Evolutionary conservation across 2,329 filamentous ascomycete genomes (phyloP), one percentile per base, ranked within the genome.

Genomic region (Malbranchea zuffiana): DNA sequence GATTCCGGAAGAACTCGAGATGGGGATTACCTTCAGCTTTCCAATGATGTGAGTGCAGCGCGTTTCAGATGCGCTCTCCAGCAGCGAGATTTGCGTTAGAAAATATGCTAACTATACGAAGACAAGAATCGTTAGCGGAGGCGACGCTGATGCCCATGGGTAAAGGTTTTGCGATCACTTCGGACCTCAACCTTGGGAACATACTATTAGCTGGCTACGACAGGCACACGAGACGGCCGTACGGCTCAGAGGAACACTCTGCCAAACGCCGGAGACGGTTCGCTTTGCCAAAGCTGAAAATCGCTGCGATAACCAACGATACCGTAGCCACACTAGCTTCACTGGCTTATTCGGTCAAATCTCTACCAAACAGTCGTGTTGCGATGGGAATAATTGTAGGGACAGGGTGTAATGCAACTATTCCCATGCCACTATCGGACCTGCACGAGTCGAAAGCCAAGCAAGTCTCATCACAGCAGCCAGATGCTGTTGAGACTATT

Each of bases 381-480:
- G 73, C 71, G 18, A 87, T 88, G 80, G 81, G 80, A 4, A 67
- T 88, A 13, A 87, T 90, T 44, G 79, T 85, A 23, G 83, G 82
- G 7, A 88, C 82, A 0, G 83, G 83, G 3, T 80, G 78, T 52
- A 88, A 88, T 50, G 82, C 83, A 2, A 88, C 83, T 1, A 77
- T 88, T 26, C 77, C 81, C 0, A 71, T 90, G 55, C 73, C 69
- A 47, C 61, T 80, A 33, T 68, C 61, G 31, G 70, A 67, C 39
- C 63, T 90, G 12, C 74, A 80, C 43, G 63, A 70, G 6, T 70
- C 67, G 39, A 88, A 88, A 54, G 48, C 75, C 62, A 34, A 59
- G 50, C 44, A 66, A 5, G 59, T 74, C 23, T 66, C 66, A 11
- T 67, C 61, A 10, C 61, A 60, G 44, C 56, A 60, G 39, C 55